Evolutionary conservation across 1,284 basidiomycete genomes (phyloP).

Genomic region (Agroathelia rolfsii): DNA sequence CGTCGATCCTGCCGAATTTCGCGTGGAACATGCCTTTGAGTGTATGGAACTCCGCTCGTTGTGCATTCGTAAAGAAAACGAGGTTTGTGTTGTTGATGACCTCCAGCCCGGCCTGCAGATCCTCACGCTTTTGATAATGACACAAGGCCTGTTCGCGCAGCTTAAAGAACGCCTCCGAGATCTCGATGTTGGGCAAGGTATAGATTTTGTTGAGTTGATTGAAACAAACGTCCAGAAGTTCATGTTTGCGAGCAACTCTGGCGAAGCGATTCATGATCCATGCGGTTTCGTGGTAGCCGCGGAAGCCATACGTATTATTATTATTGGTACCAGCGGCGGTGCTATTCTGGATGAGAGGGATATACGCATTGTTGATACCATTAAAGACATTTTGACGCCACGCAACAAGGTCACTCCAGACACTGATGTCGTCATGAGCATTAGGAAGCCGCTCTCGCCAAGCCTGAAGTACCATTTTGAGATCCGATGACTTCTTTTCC

Average conservation of each 20-base stretch:
- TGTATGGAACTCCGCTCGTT: constrained; percentile 99
- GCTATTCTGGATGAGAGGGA: constrained; percentile 72
- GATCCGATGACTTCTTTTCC: constrained; percentile 89
- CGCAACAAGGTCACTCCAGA: constrained; percentile 97
- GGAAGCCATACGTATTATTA: constrained; percentile 89
- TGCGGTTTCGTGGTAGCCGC: constrained; percentile 99
- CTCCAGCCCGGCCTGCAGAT: constrained; percentile 89
- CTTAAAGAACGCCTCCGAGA: constrained; percentile 98
- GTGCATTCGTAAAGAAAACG: constrained; percentile 91
- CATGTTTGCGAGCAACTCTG: constrained; percentile 97
- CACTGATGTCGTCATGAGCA: constrained; percentile 94
- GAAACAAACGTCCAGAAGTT: constrained; percentile 93
- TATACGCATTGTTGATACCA: constrained; percentile 95
- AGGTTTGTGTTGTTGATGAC: constrained; percentile 99
- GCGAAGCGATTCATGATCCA: constrained; percentile 99
- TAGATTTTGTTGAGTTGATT: constrained; percentile 96
- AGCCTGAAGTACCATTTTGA: constrained; percentile 92
- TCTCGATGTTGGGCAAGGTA: constrained; percentile 98
- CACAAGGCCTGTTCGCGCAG: constrained; percentile 98
- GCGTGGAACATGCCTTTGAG: constrained; percentile 99
- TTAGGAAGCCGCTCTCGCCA: constrained; percentile 98
- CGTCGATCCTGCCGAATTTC: constrained; percentile 78
- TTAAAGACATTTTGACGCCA: constrained; percentile 93
- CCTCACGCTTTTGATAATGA: constrained; percentile 93
- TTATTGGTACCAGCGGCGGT: constrained; percentile 41